Base-by-base conservation (phyloP, 352 stramenopile genomes). In the Phytophthora europaea region DNA sequence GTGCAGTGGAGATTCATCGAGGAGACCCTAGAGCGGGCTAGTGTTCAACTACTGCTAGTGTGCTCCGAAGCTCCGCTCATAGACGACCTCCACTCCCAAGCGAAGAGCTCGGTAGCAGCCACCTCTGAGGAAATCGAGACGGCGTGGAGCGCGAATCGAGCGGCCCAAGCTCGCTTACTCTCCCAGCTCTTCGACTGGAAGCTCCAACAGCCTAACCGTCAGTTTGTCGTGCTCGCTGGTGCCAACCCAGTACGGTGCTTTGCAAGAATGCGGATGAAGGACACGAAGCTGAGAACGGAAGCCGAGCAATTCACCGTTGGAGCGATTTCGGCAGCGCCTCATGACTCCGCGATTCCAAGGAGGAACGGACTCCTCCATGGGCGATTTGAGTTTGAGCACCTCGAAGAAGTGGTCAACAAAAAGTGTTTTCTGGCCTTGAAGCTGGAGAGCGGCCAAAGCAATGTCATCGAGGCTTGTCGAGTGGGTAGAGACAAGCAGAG, bases 121-220 rank as follows among this genome's bases (percentile, higher is more conserved):
- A 28, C 18, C 6, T 51, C 61, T 51, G 65, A 60, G 26, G 73
- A 78, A 18, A 69, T 71, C 22, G 75, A 73, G 26, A 87, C 65
- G 0, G 73, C 80, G 58, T 94, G 87, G 85, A 69, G 75, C 4
- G 51, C 28, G 5, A 87, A 84, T 40, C 53, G 70, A 0, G 26
- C 62, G 16, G 72, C 73, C 0, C 87, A 91, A 38, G 57, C 78
- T 53, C 79, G 85, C 1, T 60, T 94, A 5, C 61, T 94, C 4
- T 74, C 65, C 1, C 34, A 88, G 10, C 50, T 94, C 5, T 92
- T 92, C 36, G 84, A 92, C n/a, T 94, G 87, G 87, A 92, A 91
- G 45, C 55, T 94, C 16, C 73, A 88, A 48, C 74, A 81, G 18
- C 67, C 79, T 23, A 82, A 67, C 2, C 79, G 85, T 0, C 40